Evolutionary conservation across 805 yeast genomes (phyloP), one percentile per base, ranked within the genome.

Genomic region (Lachancea meyersii): DNA sequence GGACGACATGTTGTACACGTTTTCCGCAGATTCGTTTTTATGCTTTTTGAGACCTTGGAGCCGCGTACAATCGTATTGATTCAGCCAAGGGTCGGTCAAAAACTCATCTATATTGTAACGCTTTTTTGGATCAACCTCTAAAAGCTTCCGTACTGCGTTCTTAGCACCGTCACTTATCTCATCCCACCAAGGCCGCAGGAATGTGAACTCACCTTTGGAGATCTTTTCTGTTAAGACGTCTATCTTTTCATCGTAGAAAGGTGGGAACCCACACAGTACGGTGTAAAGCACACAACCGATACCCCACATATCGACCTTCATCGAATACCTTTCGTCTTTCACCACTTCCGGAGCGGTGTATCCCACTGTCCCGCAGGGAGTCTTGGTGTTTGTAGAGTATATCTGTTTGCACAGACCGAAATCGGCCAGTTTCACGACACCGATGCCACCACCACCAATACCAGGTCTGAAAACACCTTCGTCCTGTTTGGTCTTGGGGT

Each of bases 331-430:
- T 67, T 89, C 95, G 63, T 93, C 97, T 50, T 83, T 80, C 31
- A 93, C 97, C 53, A 93, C 91, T 64, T 93, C 98, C 0, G 98
- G 98, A 0, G 98, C 98, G 2, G 97, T 91, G 58, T 93, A 93
- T 3, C 97, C 97, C 14, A 93, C 96, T 1, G 98, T 93, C 40
- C 98, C 98, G 67, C 98, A 93, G 0, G 98, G 98, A 0, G 98
- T 93, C 73, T 87, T 86, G 18, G 97, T 86, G 54, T 85, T 85
- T 38, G 81, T 76, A 55, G 83, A 86, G 80, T 88, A 83, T 24
- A 91, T 79, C 58, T 88, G 86, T 64, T 93, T 93, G 3, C 96
- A 86, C 16, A 93, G 69, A 0, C 98, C 98, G 65, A 93, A 93
- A 64, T 93, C 98, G 1, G 97, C 97, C 40, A 93, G 69, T 62